Base-by-base conservation (phyloP, 768 basidiomycete genomes). In the Aureoboletus auriporus region DNA sequence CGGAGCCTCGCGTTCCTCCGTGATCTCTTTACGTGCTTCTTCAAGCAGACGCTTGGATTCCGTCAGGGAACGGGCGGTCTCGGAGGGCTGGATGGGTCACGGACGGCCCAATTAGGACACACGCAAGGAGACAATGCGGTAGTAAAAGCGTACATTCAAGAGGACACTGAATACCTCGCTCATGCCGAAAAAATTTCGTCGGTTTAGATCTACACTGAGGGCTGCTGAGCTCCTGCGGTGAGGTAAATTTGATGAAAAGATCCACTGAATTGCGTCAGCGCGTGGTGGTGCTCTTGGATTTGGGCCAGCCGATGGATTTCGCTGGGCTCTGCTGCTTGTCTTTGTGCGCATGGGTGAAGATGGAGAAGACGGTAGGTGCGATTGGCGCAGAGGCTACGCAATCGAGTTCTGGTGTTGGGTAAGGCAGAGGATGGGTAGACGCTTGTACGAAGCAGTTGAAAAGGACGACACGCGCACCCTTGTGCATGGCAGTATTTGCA, bases 141-240 rank as follows among this genome's bases (percentile, higher is more conserved):
- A 23, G 20, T 23, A 45, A 17, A 11, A 27, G 68, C 83, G 40
- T 71, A 88, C 89, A 54, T 89, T 89, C 28, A 84, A 71, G 17
- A 91, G 66, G 16, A 91, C 89, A 17, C 79, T 77, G 31, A 91
- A 67, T 45, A 93, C 81, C 51, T 91, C 89, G 44, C 85, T 79
- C 72, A 91, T 76, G 26, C 89, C 88, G 53, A 91, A 91, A 53
- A 89, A 79, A 52, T 82, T 82, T 47, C 87, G 75, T 60, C 80
- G 83, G 61, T 79, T 80, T 42, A 80, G 69, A 61, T 84, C 82
- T 35, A 73, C 63, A 16, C 81, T 79, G 50, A 84, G 68, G 43
- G 74, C 78, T 16, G 82, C 83, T 50, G 76, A 75, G 54, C 83
- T 74, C 57, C 77, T 72, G 37, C 83, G 77, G 55, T 66, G 63